Evolutionary conservation across 78 protist genomes (phyloP), one percentile per base, ranked within the genome.

Genomic region (Tieghemostelium lacteum): DNA sequence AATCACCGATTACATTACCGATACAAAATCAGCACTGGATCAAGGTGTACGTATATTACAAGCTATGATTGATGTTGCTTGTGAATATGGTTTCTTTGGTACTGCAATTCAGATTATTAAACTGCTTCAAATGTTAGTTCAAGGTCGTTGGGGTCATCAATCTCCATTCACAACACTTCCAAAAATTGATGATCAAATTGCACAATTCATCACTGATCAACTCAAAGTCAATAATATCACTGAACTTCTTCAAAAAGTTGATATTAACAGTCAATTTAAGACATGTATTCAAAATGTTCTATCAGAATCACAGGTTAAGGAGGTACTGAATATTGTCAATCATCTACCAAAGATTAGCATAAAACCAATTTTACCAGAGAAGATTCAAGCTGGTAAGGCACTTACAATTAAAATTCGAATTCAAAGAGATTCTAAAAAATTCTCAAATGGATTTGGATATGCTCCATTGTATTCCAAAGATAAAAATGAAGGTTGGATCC

Each of bases 1-100:
- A 49, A 96, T 97, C 49, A 22, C 95, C 1, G 99, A 99, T 89
- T 99, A 97, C 73, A 26, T 24, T 26, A 97, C 99, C 61, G 99
- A 99, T 95, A 86, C 91, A 19, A 96, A 97, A 60, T 54, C 98
- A 2, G 99, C 97, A 0, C 87, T 99, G 45, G 99, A 98, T 73
- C 97, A 97, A 63, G 60, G 97, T 60, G 33, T 96, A 14, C 98
- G 99, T 28, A 55, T 98, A 7, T 50, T 98, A 17, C 99, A 97
- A 85, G 96, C 96, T 29, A 88, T 93, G 94, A 76, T 97, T 42
- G 99, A 98, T 89, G 92, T 97, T 26, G 72, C 98, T 0, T 97
- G 97, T 26, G 97, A 97, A 40, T 73, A 7, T 36, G 99, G 97
- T 22, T 62, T 12, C 62, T 64, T 94, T 54, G 28, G 7, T 33